A percentile compares a stretch with the other conserved stretches of the same genome.
These are phyloP conservation scores for Fusarium sp. DNA, from an alignment of 2,329 filamentous ascomycete genomes.

Conservation along the genomic window DNA sequence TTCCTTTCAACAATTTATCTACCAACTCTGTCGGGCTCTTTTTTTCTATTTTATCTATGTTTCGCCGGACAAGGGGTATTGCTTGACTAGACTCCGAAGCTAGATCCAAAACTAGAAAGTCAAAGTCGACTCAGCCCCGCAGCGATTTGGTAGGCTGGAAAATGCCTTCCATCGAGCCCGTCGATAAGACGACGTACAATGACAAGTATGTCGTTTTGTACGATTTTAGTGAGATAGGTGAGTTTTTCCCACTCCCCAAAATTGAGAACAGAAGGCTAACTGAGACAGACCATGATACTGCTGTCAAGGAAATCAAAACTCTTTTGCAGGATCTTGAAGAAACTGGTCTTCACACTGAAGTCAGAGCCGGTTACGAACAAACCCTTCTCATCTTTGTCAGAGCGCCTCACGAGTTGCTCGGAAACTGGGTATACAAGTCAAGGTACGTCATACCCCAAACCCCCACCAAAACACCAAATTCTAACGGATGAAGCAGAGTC, in stretches of 20 bases:
- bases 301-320: constrained; percentile 50
- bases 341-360: constrained; percentile 75
- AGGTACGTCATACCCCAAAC: constrained; percentile 55
- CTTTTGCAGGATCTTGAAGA: constrained; percentile 69
- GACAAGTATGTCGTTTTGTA: constrained; percentile 57
- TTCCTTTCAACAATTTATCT: background rate
- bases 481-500: constrained; percentile 59
- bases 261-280: rapidly evolving
- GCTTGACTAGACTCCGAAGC: constrained; percentile 9
- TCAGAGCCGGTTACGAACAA: constrained; percentile 75
- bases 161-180: constrained; percentile 9
- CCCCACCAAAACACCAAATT: rapidly evolving
- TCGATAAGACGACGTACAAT: constrained; percentile 44
- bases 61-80: constrained; percentile 12
- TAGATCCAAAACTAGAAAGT: background rate
- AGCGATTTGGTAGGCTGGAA: constrained; percentile 11
- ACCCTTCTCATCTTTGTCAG: constrained; percentile 75
- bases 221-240: constrained; percentile 52
- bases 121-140: background rate
- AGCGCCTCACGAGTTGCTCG: constrained; percentile 70
- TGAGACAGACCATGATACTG: constrained; percentile 49
- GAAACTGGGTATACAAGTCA: constrained; percentile 74
- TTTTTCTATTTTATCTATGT: background rate
- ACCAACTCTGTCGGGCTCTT: too few relatives aligned
- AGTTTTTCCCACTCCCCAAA: background rate